These are phyloP conservation scores for Calonectria leucothoes DNA, from an alignment of 2,329 filamentous ascomycete genomes.

Conservation along the genomic window DNA sequence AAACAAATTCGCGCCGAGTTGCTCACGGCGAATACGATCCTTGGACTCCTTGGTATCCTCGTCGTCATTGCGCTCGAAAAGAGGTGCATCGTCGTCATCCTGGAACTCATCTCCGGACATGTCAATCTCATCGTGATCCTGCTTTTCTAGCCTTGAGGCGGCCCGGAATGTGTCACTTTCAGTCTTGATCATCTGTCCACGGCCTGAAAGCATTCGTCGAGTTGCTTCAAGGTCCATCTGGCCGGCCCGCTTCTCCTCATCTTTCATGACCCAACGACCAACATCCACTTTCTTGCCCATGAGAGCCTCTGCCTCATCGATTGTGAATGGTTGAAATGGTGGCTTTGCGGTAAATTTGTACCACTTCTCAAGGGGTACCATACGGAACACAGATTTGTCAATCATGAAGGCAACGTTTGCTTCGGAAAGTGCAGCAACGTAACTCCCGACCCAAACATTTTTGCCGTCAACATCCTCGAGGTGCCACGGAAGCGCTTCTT, in stretches of 20 bases:
- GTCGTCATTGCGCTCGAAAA: conserved; percentile 82
- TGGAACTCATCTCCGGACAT: conserved; percentile 82
- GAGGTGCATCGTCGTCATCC: conserved; percentile 85
- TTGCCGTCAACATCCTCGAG: conserved; percentile 96
- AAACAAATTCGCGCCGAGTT: conserved; percentile 89
- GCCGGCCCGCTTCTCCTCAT: conserved; percentile 68
- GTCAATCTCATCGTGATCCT: conserved; percentile 78
- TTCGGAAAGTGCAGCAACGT: conserved; percentile 89
- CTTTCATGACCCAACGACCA: conserved; percentile 83
- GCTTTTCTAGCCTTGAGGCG: conserved; percentile 71
- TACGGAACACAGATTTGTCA: conserved; percentile 76
- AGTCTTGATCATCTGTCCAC: conserved; percentile 71
- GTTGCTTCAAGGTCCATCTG: conserved; percentile 72
- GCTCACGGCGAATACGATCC: conserved; percentile 80
- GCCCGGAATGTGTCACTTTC: conserved; percentile 74
- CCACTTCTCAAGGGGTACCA: conserved; percentile 95
- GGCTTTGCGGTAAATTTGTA: conserved; percentile 89
- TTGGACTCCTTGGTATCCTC: conserved; percentile 81
- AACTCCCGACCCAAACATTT: conserved; percentile 92
- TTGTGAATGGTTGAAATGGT: conserved; percentile 79
- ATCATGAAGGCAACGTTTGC: conserved; percentile 85
- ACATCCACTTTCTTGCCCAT: conserved; percentile 84
- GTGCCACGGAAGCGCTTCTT: conserved; percentile 96
- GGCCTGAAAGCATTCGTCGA: conserved; percentile 61
- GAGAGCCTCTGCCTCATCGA: conserved; percentile 86